Conservation (phyloP, 1,139 yeast species). For the Yamadazyma mexicana region DNA sequence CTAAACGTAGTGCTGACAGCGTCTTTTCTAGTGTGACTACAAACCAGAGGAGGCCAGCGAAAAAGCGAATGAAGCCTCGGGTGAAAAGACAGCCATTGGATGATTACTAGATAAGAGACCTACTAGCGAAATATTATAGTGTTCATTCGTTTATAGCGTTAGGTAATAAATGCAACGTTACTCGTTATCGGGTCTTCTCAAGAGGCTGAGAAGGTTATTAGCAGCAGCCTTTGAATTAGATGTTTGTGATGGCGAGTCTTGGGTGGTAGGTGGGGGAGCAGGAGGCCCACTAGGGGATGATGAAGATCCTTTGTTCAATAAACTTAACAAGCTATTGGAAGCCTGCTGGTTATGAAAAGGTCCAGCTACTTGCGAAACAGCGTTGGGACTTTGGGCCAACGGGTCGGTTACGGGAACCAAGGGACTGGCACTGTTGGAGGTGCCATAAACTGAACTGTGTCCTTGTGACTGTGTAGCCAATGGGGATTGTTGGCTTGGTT, state of each 20-base stretch:
- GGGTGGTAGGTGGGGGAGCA: constrained; percentile 5
- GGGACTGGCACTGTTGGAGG: neutral
- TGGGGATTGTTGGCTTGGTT: constrained; percentile 3
- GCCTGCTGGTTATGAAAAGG: constrained; percentile 1
- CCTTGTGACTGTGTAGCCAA: neutral
- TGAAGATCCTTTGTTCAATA: constrained; percentile 7
- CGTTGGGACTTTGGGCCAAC: neutral
- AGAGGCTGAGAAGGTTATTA: constrained; percentile 14
- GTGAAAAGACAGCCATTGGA: constrained; percentile 1
- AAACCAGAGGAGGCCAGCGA: constrained; percentile 3
- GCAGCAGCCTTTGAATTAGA: constrained; percentile 13
- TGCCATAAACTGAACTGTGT: neutral
- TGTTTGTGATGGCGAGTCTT: neutral
- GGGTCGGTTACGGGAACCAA: neutral
- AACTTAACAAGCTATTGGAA: constrained; percentile 9
- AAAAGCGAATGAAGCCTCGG: constrained; percentile 9
- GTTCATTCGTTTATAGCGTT: constrained; percentile 2
- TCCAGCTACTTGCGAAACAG: neutral
- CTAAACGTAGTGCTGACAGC: constrained; percentile 3
- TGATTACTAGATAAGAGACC: constrained; percentile 1
- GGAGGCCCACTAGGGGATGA: too few species aligned
- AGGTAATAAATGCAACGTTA: constrained; percentile 1
- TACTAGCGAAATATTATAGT: neutral
- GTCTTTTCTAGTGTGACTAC: neutral
- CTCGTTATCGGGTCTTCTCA: constrained; percentile 10